Evolutionary conservation across 176 grass and related monocot genomes (phyloP).

Genomic region (Luzula sylvatica): DNA sequence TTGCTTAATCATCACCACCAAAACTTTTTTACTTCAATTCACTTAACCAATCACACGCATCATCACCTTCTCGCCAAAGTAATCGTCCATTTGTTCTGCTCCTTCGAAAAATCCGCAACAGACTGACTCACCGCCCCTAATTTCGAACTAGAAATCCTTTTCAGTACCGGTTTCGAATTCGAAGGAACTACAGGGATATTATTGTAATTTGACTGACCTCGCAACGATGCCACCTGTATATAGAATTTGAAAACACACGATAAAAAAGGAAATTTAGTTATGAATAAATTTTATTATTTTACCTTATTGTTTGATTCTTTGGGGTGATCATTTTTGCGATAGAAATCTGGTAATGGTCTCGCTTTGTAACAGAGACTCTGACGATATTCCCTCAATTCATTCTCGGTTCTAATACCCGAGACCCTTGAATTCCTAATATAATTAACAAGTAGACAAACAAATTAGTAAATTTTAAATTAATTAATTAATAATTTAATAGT

Average conservation of each 20-base stretch:
- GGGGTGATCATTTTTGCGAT: constrained; percentile 28
- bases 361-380: constrained; percentile 43
- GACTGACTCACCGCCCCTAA: not conserved
- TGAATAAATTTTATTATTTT: constrained; percentile 3
- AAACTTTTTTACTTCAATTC: not conserved
- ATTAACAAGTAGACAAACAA: constrained; percentile 7
- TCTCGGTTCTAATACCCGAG: constrained; percentile 32
- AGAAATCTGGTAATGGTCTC: constrained; percentile 47
- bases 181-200: not conserved
- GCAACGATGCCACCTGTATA: too few relatives aligned
- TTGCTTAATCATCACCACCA: not conserved
- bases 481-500: not conserved
- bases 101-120: constrained; percentile 5
- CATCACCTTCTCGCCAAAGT: constrained; percentile 17
- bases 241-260: too few relatives aligned
- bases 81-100: constrained; percentile 14
- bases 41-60: too few relatives aligned
- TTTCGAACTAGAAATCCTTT: constrained; percentile 4
- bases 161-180: constrained; percentile 6
- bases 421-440: constrained; percentile 36
- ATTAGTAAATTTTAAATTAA: not conserved
- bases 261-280: too few relatives aligned
- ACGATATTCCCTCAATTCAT: constrained; percentile 32
- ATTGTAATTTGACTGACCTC: constrained; percentile 1
- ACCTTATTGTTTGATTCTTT: constrained; percentile 54